Evolutionary conservation across 495 filamentous ascomycete species (phyloP).

Genomic region (Penicillium desertorum): DNA sequence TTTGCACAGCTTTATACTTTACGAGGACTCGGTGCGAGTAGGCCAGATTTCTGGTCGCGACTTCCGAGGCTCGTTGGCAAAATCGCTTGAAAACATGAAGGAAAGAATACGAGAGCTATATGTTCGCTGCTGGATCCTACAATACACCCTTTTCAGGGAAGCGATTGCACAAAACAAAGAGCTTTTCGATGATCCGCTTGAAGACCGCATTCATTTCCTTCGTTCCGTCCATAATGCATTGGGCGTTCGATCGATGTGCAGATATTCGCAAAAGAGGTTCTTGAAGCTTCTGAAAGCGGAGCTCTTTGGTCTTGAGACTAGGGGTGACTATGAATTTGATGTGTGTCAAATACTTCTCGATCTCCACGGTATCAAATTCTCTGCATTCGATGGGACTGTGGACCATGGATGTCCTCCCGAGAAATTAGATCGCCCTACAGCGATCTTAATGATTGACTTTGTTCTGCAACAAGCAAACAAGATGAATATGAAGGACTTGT

Average conservation of each 20-base stretch:
- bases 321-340: conserved; percentile 73
- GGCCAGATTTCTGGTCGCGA: conserved; percentile 55
- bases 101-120: conserved; percentile 84
- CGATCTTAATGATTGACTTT: conserved; percentile 75
- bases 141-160: conserved; percentile 72
- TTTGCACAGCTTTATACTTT: conserved; percentile 73
- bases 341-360: conserved; percentile 86
- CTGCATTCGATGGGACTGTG: conserved; percentile 61
- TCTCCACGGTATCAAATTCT: conserved; percentile 79
- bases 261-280: conserved; percentile 79
- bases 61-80: conserved; percentile 44
- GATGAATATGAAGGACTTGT: conserved; percentile 86
- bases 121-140: conserved; percentile 80
- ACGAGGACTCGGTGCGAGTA: conserved; percentile 77
- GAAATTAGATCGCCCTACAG: conserved; percentile 71
- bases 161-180: conserved; percentile 65
- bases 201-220: conserved; percentile 71
- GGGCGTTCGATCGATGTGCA: conserved; percentile 85
- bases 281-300: conserved; percentile 87
- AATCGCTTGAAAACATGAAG: conserved; percentile 55
- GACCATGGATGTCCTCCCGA: conserved; percentile 78
- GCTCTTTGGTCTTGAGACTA: conserved; percentile 59
- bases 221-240: conserved; percentile 77
- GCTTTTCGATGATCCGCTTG: conserved; percentile 59
- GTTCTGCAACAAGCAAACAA: conserved; percentile 75